Evolutionary conservation across 768 basidiomycete species (phyloP).

Genomic region (Tulasnella sp.): DNA sequence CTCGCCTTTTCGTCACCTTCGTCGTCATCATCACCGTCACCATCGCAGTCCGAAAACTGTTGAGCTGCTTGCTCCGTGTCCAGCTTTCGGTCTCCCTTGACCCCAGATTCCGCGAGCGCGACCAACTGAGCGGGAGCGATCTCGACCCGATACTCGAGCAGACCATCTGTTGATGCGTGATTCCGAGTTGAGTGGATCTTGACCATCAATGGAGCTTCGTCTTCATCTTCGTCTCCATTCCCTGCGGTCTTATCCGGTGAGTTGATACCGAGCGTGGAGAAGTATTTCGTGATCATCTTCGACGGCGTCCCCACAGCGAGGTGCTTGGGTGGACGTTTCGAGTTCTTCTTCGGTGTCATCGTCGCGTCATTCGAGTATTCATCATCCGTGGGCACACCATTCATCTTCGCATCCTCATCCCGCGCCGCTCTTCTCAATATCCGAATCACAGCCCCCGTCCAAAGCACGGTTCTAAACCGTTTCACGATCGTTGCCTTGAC

Average conservation of each 20-base stretch:
- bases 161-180: constrained; percentile 58
- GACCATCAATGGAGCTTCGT: constrained; percentile 39
- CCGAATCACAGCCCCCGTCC: constrained; percentile 61
- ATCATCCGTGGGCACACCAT: not conserved
- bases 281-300: constrained; percentile 46
- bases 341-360: constrained; percentile 34
- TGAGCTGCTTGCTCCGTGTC: constrained; percentile 35
- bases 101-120: constrained; percentile 48
- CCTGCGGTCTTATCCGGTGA: constrained; percentile 18
- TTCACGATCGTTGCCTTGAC: constrained; percentile 71
- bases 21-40: constrained; percentile 31
- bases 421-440: constrained; percentile 56
- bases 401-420: constrained; percentile 31
- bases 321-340: constrained; percentile 19
- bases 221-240: constrained; percentile 27
- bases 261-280: constrained; percentile 37
- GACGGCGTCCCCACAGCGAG: constrained; percentile 33
- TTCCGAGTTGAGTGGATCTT: constrained; percentile 54
- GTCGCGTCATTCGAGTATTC: not conserved
- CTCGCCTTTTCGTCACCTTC: constrained; percentile 10
- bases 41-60: constrained; percentile 20
- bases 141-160: constrained; percentile 72
- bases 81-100: constrained; percentile 47
- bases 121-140: constrained; percentile 59
- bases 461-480: constrained; percentile 72